Percentiles rank a stretch among this genome's conserved stretches.
These are phyloP conservation scores for Houttuynia cordata DNA, from an alignment of 164 flowering plant genomes.

Conservation along the genomic window DNA sequence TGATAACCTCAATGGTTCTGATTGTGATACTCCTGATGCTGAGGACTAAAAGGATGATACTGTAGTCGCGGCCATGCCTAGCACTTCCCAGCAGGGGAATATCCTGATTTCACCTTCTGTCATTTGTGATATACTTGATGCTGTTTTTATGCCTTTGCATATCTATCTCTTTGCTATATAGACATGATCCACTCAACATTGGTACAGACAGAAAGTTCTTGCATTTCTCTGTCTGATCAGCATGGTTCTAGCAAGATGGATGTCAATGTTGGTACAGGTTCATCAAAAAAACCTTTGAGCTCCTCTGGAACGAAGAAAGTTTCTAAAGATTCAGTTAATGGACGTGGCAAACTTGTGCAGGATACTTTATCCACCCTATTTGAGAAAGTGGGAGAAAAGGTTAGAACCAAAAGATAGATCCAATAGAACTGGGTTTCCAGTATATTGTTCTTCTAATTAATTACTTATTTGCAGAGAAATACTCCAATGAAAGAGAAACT, in stretches of 20 bases:
- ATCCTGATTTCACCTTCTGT: constrained; percentile 11
- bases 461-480: constrained; percentile 16
- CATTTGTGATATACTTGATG: not conserved
- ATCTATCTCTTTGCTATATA: not conserved
- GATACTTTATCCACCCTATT: constrained; percentile 39
- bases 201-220: constrained; percentile 17
- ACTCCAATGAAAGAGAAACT: constrained; percentile 13
- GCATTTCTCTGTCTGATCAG: constrained; percentile 5
- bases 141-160: not conserved
- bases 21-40: not conserved
- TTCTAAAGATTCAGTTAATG: constrained; percentile 15
- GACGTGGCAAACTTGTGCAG: constrained; percentile 40
- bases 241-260: constrained; percentile 17
- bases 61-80: constrained; percentile 5
- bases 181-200: not conserved
- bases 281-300: constrained; percentile 10
- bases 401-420: constrained; percentile 6
- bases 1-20: constrained; percentile 21
- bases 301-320: constrained; percentile 18
- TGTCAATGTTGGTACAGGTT: constrained; percentile 7
- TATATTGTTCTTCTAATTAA: not conserved
- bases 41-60: constrained; percentile 19
- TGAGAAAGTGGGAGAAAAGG: constrained; percentile 62
- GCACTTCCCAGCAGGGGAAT: constrained; percentile 9
- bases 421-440: not conserved